A percentile compares a stretch with the other conserved stretches of the same genome.
Evolutionary conservation across 768 basidiomycete genomes (phyloP).

Genomic region (Lepiota venenata): DNA sequence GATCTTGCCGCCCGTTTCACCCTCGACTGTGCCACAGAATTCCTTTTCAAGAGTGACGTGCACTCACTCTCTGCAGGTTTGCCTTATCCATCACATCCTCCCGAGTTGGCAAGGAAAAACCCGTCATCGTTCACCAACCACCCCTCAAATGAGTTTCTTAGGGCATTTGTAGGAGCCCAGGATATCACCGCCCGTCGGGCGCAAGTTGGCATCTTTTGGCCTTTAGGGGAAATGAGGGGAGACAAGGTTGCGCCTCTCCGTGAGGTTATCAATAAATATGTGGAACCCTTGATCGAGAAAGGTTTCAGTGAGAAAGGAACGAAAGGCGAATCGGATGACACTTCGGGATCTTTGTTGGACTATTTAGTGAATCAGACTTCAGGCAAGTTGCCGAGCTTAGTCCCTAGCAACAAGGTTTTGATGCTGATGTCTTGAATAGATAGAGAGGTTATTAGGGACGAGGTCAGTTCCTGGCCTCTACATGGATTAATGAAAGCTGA

Average conservation of each 20-base stretch:
- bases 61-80: constrained; percentile 45
- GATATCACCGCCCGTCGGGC: not conserved
- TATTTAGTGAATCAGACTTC: constrained; percentile 51
- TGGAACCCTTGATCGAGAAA: constrained; percentile 46
- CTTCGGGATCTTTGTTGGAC: constrained; percentile 38
- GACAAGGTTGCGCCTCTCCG: constrained; percentile 42
- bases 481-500: not conserved
- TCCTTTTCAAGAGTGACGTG: constrained; percentile 54
- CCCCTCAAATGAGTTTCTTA: constrained; percentile 33
- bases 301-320: constrained; percentile 30
- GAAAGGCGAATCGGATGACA: constrained; percentile 24
- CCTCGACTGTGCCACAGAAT: constrained; percentile 60
- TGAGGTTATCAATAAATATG: constrained; percentile 41
- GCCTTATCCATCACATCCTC: constrained; percentile 37
- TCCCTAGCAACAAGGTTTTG: not conserved
- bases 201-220: constrained; percentile 32
- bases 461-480: constrained; percentile 11
- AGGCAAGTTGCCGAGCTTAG: constrained; percentile 26
- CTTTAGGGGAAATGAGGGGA: constrained; percentile 47
- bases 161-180: constrained; percentile 47
- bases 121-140: constrained; percentile 10
- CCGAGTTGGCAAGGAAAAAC: constrained; percentile 6
- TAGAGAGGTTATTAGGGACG: constrained; percentile 36
- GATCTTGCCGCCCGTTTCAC: constrained; percentile 51
- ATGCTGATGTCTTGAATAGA: constrained; percentile 16